These are phyloP conservation scores for Simmondsia chinensis DNA, from an alignment of 148 eudicot genomes.

Conservation along the genomic window DNA sequence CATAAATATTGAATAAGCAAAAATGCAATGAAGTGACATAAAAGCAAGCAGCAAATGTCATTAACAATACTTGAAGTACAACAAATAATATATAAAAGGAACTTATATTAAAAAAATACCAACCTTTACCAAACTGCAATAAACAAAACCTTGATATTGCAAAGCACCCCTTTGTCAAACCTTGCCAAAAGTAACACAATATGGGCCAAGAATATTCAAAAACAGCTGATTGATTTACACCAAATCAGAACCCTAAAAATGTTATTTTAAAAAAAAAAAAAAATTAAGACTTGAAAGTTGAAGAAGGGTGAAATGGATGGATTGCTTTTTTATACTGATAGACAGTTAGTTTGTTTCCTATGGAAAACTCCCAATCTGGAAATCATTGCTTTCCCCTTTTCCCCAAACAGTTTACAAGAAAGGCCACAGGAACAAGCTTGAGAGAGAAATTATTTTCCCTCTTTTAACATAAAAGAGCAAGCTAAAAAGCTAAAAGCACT, in stretches of 20 bases:
- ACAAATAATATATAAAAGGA: too few relatives aligned
- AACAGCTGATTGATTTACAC: slow-evolving; percentile 19
- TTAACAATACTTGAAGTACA: too few relatives aligned
- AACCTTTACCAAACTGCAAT: too few relatives aligned
- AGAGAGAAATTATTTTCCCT: slow-evolving; percentile 3
- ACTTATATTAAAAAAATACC: too few relatives aligned
- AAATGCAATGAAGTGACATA: too few relatives aligned
- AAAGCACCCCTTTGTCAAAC: too few relatives aligned
- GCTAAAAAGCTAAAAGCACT: slow-evolving; percentile 5
- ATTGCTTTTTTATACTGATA: slow-evolving; percentile 2
- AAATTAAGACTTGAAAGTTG: slow-evolving; percentile 8
- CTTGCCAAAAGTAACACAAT: slow-evolving; percentile 12
- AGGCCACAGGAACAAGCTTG: slow-evolving; percentile 12
- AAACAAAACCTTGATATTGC: too few relatives aligned
- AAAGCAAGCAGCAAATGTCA: too few relatives aligned
- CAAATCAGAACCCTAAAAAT: slow-evolving; percentile 20
- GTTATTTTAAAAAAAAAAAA: slow-evolving; percentile 12
- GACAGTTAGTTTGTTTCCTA: slow-evolving; percentile 15
- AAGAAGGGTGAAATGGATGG: slow-evolving; percentile 3
- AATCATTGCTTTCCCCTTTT: slow-evolving; percentile 46
- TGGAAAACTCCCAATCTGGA: slow-evolving; percentile 43
- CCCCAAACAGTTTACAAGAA: slow-evolving; percentile 24
- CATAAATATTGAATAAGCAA: too few relatives aligned
- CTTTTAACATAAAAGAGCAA: slow-evolving; percentile 4
- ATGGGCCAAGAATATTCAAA: slow-evolving; percentile 10